Evolutionary conservation across 2,329 filamentous ascomycete genomes (phyloP).

Genomic region (Aspergillus sp.): DNA sequence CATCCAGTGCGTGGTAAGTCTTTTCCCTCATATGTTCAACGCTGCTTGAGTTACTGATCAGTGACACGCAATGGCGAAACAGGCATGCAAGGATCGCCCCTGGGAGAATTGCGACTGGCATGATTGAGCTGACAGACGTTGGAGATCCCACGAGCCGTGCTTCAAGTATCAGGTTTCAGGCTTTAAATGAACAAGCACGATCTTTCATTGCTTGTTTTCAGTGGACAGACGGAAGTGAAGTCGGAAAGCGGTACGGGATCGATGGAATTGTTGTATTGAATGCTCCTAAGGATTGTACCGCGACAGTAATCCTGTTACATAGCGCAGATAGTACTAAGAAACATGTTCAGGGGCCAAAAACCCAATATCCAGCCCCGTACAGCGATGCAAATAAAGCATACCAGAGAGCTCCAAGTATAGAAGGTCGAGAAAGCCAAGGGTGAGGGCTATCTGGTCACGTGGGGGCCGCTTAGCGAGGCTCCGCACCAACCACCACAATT

Average conservation of each 20-base stretch:
- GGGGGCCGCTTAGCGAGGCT: conserved; percentile 49
- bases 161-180: not conserved
- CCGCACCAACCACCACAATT: conserved; percentile 47
- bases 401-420: not conserved
- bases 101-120: conserved; percentile 43
- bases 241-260: not conserved
- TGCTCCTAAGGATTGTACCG: not conserved
- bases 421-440: conserved; percentile 35
- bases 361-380: not conserved
- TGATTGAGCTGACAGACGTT: conserved; percentile 14
- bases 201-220: not conserved
- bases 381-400: not conserved
- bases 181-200: not conserved
- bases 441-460: conserved; percentile 45
- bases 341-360: not conserved
- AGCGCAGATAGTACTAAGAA: not conserved
- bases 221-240: not conserved
- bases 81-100: conserved; percentile 40
- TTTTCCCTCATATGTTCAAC: not conserved
- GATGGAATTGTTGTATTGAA: not conserved
- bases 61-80: conserved; percentile 9
- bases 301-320: not conserved
- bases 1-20: conserved; percentile 38
- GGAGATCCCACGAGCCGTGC: not conserved
- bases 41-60: not conserved